Evolutionary conservation across 768 basidiomycete genomes (phyloP).

Genomic region (Saitozyma podzolica): DNA sequence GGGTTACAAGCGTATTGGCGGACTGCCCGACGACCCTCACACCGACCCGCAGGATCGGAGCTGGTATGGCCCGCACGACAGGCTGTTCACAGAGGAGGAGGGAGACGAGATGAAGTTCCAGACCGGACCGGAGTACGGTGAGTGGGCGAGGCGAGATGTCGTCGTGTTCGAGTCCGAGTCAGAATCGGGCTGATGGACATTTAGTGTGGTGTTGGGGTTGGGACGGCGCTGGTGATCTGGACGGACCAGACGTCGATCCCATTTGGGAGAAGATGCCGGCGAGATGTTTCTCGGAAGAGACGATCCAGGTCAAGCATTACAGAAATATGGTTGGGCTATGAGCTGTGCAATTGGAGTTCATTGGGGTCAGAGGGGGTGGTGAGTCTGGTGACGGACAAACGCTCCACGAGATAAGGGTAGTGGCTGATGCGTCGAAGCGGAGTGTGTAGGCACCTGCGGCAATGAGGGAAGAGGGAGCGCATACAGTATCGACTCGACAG

Average conservation of each 20-base stretch:
- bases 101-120: constrained; percentile 71
- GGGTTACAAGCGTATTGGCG: constrained; percentile 91
- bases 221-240: constrained; percentile 97
- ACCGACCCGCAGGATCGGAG: constrained; percentile 96
- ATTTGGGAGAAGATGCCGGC: constrained; percentile 85
- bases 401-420: too few relatives aligned
- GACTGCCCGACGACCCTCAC: constrained; percentile 89
- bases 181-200: constrained; percentile 7
- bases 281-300: constrained; percentile 60
- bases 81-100: constrained; percentile 88
- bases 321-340: constrained; percentile 26
- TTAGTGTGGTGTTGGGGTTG: constrained; percentile 99
- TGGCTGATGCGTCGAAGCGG: too few relatives aligned
- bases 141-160: constrained; percentile 45
- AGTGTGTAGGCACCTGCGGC: too few relatives aligned
- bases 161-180: background rate
- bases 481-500: too few relatives aligned
- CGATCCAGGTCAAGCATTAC: constrained; percentile 69
- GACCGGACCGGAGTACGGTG: constrained; percentile 82
- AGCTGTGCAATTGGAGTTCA: too few relatives aligned
- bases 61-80: constrained; percentile 97
- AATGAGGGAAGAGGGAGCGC: too few relatives aligned
- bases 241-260: constrained; percentile 96
- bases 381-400: too few relatives aligned
- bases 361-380: too few relatives aligned